Percentiles rank a stretch among this genome's conserved stretches.
Conservation (phyloP, 2,329 filamentous ascomycete species). For the Nemania serpens region DNA sequence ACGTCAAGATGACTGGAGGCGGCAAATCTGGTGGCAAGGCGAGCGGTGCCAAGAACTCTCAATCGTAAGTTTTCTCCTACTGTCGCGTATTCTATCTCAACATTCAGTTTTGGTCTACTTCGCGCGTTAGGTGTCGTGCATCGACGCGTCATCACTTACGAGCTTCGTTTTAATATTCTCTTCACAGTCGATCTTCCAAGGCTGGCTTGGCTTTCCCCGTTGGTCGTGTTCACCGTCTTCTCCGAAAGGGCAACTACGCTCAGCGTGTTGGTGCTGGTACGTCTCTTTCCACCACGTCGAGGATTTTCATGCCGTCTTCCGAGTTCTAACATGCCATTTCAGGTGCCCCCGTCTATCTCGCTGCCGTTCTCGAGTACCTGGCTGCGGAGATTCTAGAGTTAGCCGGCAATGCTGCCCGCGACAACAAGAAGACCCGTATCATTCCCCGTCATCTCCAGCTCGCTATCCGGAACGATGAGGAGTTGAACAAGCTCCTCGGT, state of each 20-base stretch:
- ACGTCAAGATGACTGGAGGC: constrained; percentile 97
- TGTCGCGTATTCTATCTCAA: neutral
- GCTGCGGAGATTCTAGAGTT: constrained; percentile 98
- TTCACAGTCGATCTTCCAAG: constrained; percentile 90
- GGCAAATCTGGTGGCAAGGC: constrained; percentile 99
- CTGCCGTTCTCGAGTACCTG: constrained; percentile 96
- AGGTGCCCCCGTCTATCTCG: constrained; percentile 89
- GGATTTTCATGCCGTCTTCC: constrained; percentile 40
- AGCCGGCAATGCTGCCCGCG: constrained; percentile 96
- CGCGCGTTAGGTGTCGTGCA: constrained; percentile 46
- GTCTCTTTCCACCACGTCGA: neutral
- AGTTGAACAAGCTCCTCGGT: constrained; percentile 97
- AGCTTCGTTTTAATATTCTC: constrained; percentile 46
- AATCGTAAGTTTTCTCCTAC: constrained; percentile 77
- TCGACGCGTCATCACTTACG: constrained; percentile 25
- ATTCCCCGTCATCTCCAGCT: constrained; percentile 98
- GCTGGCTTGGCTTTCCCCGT: constrained; percentile 98
- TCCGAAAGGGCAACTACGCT: constrained; percentile 99
- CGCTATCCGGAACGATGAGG: constrained; percentile 98
- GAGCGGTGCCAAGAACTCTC: constrained; percentile 97
- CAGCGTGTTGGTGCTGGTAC: constrained; percentile 92
- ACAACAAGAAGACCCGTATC: constrained; percentile 99
- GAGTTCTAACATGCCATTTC: constrained; percentile 14
- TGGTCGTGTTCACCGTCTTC: constrained; percentile 98
- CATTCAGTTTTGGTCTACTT: constrained; percentile 1